phyloP scores from a whole-genome alignment of 1,284 basidiomycete genomes.

The Trichosporon coremiiforme region DNA sequence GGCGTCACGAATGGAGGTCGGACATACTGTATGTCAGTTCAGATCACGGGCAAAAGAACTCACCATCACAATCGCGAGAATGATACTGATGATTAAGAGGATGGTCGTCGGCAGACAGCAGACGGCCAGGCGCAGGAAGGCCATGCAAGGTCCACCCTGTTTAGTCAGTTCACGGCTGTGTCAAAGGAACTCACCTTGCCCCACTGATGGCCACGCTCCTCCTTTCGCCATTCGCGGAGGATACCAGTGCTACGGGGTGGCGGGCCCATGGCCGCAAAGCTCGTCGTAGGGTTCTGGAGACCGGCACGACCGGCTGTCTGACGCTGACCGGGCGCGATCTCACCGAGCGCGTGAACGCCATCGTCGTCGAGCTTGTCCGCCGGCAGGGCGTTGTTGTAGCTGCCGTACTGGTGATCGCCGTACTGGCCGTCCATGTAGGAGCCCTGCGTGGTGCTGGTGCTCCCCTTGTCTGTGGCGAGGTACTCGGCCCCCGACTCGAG shows the following conservation, averaged over 20 bases:
- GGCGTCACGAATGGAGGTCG: not conserved
- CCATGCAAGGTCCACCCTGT: slow-evolving; percentile 46
- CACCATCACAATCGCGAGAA: slow-evolving; percentile 72
- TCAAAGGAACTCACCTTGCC: slow-evolving; percentile 44
- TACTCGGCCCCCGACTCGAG: slow-evolving; percentile 25
- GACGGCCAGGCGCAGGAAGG: slow-evolving; percentile 47
- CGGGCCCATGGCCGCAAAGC: slow-evolving; percentile 49
- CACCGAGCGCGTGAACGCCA: slow-evolving; percentile 25
- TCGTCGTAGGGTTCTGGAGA: slow-evolving; percentile 35
- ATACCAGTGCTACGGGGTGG: slow-evolving; percentile 56
- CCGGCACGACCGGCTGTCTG: slow-evolving; percentile 43
- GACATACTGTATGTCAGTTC: not conserved
- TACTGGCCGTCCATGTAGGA: slow-evolving; percentile 17
- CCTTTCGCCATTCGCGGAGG: slow-evolving; percentile 56
- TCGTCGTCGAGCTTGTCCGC: slow-evolving; percentile 39
- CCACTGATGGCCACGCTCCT: slow-evolving; percentile 56
- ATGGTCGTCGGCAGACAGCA: slow-evolving; percentile 57
- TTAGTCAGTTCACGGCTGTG: slow-evolving; percentile 18
- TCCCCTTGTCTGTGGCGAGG: slow-evolving; percentile 24
- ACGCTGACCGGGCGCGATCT: slow-evolving; percentile 33
- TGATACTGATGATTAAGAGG: slow-evolving; percentile 65
- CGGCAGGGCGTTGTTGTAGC: slow-evolving; percentile 27
- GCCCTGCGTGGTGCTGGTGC: not conserved
- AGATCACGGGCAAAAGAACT: slow-evolving; percentile 43
- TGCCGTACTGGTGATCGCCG: slow-evolving; percentile 23